These are phyloP conservation scores for Quercus wislizeni DNA, from an alignment of 306 rosid genomes.

Conservation along the genomic window DNA sequence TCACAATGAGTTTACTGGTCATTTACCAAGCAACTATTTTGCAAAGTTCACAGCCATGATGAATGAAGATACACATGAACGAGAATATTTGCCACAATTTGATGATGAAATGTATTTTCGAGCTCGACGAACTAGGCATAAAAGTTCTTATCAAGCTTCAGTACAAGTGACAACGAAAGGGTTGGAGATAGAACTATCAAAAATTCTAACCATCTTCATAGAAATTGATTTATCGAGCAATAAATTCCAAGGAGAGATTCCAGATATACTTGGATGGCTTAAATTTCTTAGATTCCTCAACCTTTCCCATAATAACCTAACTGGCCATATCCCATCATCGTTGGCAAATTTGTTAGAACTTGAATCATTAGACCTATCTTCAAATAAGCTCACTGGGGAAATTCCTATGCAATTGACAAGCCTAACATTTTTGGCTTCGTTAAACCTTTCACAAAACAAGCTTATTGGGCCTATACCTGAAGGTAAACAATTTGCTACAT, in stretches of 20 bases:
- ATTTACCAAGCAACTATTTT: too few relatives aligned
- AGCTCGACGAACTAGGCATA: too few relatives aligned
- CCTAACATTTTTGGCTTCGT: background rate
- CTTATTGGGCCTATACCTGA: conserved; percentile 29
- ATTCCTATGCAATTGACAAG: conserved; percentile 22
- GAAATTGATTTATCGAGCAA: conserved; percentile 40
- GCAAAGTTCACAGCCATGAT: too few relatives aligned
- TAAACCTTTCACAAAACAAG: conserved; percentile 36
- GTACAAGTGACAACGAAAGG: conserved; percentile 29
- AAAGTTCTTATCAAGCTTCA: background rate
- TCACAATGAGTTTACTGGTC: conserved; percentile 7
- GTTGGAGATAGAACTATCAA: background rate
- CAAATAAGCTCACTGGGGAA: conserved; percentile 1
- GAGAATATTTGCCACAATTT: too few relatives aligned
- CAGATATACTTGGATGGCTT: conserved; percentile 19
- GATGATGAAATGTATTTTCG: too few relatives aligned
- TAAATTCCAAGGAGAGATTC: conserved; percentile 22
- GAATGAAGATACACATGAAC: too few relatives aligned
- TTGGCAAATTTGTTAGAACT: conserved; percentile 19
- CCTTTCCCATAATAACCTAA: conserved; percentile 31
- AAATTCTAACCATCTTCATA: conserved; percentile 17
- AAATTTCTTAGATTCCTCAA: conserved; percentile 24
- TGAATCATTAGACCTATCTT: conserved; percentile 41
- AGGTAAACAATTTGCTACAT: conserved; percentile 36
- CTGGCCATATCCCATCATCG: conserved; percentile 26